These are phyloP conservation scores for Ophiostoma fasciatum DNA, from an alignment of 2,329 filamentous ascomycete genomes.

Conservation along the genomic window DNA sequence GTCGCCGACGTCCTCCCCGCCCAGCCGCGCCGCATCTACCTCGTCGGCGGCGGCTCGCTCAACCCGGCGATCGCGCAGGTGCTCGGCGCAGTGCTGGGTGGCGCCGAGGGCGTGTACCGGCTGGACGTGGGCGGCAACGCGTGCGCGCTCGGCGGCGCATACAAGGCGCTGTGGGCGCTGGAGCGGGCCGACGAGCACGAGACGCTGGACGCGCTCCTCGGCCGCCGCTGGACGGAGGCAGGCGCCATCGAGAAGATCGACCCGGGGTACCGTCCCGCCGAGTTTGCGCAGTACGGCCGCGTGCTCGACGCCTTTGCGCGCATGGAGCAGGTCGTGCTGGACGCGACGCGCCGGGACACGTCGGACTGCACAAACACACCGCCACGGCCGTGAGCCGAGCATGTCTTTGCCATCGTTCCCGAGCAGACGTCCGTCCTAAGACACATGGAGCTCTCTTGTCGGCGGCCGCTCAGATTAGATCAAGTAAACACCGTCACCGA, in stretches of 20 bases:
- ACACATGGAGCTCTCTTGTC: conserved; percentile 16
- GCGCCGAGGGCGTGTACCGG: conserved; percentile 78
- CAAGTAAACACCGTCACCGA: conserved; percentile 37
- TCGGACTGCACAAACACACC: background rate
- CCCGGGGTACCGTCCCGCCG: conserved; percentile 59
- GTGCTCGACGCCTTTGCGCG: conserved; percentile 62
- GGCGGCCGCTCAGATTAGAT: conserved; percentile 45
- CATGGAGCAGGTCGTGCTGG: conserved; percentile 58
- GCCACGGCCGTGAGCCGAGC: too few relatives aligned
- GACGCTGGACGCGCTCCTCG: conserved; percentile 81
- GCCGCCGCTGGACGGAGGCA: conserved; percentile 69
- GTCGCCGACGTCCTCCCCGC: conserved; percentile 43
- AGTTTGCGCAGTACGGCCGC: conserved; percentile 64
- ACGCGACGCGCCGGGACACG: conserved; percentile 12
- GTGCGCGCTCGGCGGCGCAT: conserved; percentile 83
- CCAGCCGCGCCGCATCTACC: conserved; percentile 79
- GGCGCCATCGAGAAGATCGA: conserved; percentile 71
- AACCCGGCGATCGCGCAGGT: conserved; percentile 82
- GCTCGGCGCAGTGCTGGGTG: conserved; percentile 77
- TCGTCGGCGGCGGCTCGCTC: conserved; percentile 81
- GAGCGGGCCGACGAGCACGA: conserved; percentile 49
- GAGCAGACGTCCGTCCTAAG: conserved; percentile 45
- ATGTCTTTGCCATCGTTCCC: conserved; percentile 19
- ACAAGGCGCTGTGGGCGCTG: conserved; percentile 89
- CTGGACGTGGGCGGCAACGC: conserved; percentile 92